These are phyloP conservation scores for Penicillium dipodomyicola DNA, from an alignment of 495 filamentous ascomycete genomes.

Conservation along the genomic window DNA sequence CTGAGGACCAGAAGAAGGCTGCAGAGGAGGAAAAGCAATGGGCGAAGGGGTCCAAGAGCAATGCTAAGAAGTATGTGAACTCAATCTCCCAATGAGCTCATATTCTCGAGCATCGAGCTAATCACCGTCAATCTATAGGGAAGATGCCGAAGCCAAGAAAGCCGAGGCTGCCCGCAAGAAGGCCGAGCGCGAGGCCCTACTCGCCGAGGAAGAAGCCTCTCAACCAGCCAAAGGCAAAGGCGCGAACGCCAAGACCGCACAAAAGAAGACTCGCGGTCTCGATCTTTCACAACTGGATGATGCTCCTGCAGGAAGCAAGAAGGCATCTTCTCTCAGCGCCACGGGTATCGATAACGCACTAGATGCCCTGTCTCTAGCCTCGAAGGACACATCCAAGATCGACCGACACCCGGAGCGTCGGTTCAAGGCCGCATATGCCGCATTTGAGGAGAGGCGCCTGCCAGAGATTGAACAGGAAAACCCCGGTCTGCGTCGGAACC, in stretches of 20 bases:
- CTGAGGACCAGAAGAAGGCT: constrained; percentile 62
- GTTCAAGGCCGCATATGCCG: constrained; percentile 84
- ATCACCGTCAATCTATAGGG: constrained; percentile 48
- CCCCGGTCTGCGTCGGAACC: constrained; percentile 70
- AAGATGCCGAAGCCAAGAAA: constrained; percentile 81
- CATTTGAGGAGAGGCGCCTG: constrained; percentile 78
- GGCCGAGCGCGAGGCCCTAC: constrained; percentile 77
- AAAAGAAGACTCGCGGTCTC: constrained; percentile 66
- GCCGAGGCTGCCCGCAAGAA: constrained; percentile 83
- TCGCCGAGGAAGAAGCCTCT: constrained; percentile 77
- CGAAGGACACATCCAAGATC: constrained; percentile 56
- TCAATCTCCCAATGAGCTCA: neutral
- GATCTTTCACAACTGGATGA: constrained; percentile 69
- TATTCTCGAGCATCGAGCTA: constrained; percentile 10
- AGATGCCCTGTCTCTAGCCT: constrained; percentile 71
- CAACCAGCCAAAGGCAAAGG: constrained; percentile 57
- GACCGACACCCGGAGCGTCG: constrained; percentile 84
- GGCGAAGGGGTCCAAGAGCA: constrained; percentile 80
- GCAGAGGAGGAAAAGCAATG: constrained; percentile 74
- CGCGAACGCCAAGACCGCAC: constrained; percentile 57
- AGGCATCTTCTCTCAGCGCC: constrained; percentile 61
- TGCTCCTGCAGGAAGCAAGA: constrained; percentile 38
- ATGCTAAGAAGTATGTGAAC: constrained; percentile 74
- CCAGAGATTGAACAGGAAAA: constrained; percentile 81
- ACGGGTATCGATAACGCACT: constrained; percentile 88